Evolutionary conservation across 345 rosid genomes (phyloP).

Genomic region (Melastoma malabathricum): DNA sequence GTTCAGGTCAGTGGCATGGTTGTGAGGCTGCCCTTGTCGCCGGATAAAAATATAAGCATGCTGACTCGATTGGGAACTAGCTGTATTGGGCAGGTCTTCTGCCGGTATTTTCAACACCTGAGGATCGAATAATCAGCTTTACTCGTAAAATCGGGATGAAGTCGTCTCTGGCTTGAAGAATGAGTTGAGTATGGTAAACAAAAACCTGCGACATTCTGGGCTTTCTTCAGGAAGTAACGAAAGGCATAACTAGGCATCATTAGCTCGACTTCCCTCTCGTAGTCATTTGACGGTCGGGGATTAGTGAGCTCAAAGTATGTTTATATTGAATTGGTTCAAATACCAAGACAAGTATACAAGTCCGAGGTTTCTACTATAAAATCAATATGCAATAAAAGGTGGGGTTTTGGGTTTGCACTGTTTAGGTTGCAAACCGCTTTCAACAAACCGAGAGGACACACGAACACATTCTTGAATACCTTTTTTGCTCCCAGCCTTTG

Average conservation of each 20-base stretch:
- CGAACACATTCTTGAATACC: too few relatives aligned
- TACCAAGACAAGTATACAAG: too few relatives aligned
- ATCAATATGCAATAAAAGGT: too few relatives aligned
- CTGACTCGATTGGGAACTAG: not conserved
- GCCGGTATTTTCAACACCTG: conserved; percentile 29
- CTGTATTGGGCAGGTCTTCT: conserved; percentile 13
- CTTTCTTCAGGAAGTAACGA: conserved; percentile 17
- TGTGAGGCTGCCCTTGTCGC: conserved; percentile 5
- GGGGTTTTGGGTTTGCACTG: too few relatives aligned
- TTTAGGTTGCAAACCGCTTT: too few relatives aligned
- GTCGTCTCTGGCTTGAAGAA: not conserved
- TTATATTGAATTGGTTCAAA: too few relatives aligned
- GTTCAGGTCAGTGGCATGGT: not conserved
- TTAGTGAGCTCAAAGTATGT: conserved; percentile 26
- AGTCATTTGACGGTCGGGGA: conserved; percentile 13
- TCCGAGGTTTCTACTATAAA: too few relatives aligned
- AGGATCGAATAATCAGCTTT: not conserved
- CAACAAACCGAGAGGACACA: too few relatives aligned
- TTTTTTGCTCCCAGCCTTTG: too few relatives aligned
- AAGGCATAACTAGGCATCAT: conserved; percentile 28
- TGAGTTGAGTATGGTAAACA: not conserved
- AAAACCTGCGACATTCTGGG: conserved; percentile 30
- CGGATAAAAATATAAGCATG: not conserved
- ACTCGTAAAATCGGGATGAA: not conserved
- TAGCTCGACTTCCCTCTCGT: conserved; percentile 16